Evolutionary conservation across 2,329 filamentous ascomycete genomes (phyloP).

Genomic region (Epichloe gansuensis): DNA sequence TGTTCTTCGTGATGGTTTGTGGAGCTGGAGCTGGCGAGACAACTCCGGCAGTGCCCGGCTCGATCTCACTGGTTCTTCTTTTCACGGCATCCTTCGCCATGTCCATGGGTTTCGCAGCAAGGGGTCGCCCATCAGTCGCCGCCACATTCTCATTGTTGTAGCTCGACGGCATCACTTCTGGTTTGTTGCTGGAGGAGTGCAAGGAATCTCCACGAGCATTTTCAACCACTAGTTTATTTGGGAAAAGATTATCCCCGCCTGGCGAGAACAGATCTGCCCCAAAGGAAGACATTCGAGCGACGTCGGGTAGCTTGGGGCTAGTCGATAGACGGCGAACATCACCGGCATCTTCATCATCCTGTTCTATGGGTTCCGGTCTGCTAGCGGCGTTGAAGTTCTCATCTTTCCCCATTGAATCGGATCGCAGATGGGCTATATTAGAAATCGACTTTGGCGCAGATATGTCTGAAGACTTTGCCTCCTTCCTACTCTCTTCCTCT

Average conservation of each 20-base stretch:
- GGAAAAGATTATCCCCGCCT: neutral
- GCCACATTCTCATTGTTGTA: neutral
- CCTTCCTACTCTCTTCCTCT: constrained; percentile 50
- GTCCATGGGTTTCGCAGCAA: neutral
- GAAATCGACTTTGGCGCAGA: constrained; percentile 40
- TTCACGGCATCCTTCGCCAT: neutral
- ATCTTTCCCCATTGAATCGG: neutral
- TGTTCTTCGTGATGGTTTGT: neutral
- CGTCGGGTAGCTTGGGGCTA: constrained; percentile 45
- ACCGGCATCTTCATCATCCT: neutral
- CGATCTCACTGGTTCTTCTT: neutral
- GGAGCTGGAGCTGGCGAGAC: neutral
- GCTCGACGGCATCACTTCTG: neutral
- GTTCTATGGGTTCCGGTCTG: neutral
- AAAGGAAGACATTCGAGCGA: constrained; percentile 48
- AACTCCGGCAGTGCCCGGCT: neutral
- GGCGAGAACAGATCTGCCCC: constrained; percentile 44
- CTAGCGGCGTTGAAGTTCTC: neutral
- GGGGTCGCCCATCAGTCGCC: neutral
- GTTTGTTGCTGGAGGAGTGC: neutral
- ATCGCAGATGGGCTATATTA: neutral
- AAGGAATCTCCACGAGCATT: neutral
- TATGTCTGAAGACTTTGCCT: constrained; percentile 38
- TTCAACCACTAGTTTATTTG: neutral
- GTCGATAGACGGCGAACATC: constrained; percentile 26